phyloP scores from a whole-genome alignment of 2,329 filamentous ascomycete species.

The Ceratocystis smalleyi region DNA sequence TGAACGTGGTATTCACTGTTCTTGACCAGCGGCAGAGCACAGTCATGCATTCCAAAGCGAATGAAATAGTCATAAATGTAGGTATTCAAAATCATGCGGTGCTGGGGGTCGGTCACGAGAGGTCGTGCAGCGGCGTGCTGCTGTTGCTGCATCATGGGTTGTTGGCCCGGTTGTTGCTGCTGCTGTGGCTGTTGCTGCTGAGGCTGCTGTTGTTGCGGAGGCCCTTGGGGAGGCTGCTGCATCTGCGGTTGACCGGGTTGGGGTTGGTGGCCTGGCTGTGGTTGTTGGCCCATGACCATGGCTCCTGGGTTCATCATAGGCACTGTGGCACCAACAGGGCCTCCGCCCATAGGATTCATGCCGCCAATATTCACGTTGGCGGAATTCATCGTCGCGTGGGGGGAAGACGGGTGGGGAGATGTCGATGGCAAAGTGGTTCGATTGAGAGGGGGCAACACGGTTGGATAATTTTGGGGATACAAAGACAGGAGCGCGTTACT shows the following conservation, averaged over 20 bases:
- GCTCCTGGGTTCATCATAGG: constrained; percentile 51
- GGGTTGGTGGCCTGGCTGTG: constrained; percentile 21
- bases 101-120: constrained; percentile 30
- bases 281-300: constrained; percentile 20
- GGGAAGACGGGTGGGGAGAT: neutral
- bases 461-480: neutral
- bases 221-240: constrained; percentile 15
- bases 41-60: constrained; percentile 68
- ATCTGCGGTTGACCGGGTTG: constrained; percentile 17
- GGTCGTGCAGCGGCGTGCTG: constrained; percentile 22
- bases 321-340: constrained; percentile 47
- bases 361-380: constrained; percentile 45
- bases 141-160: constrained; percentile 7
- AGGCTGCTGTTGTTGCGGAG: constrained; percentile 12
- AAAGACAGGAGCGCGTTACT: neutral
- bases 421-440: neutral
- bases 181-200: constrained; percentile 10
- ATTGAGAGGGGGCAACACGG: neutral
- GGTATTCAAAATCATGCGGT: constrained; percentile 54
- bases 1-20: constrained; percentile 23
- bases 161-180: constrained; percentile 26
- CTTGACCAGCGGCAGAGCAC: constrained; percentile 58
- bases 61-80: constrained; percentile 89
- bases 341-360: constrained; percentile 52
- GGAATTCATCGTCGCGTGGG: constrained; percentile 35